These are phyloP conservation scores for Phalaenopsis hybrid DNA, from an alignment of 116 monocot species.

Conservation along the genomic window DNA sequence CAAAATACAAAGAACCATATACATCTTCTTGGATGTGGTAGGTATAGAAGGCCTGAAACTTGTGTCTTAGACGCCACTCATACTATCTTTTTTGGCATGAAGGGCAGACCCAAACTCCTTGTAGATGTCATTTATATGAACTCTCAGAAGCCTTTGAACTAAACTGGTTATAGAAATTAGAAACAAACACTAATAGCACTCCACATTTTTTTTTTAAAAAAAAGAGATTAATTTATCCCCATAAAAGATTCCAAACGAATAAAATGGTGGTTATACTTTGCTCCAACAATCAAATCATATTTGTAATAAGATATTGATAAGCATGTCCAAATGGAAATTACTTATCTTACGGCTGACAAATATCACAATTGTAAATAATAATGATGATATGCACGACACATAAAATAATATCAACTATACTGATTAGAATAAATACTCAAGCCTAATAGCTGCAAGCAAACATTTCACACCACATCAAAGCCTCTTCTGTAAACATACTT, in stretches of 20 bases:
- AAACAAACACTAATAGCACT: too few relatives aligned
- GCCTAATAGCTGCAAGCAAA: background rate
- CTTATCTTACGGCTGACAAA: background rate
- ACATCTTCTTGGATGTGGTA: too few relatives aligned
- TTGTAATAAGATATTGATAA: background rate
- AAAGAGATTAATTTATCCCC: background rate
- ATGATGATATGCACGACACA: background rate
- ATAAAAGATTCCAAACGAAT: background rate
- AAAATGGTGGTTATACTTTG: background rate
- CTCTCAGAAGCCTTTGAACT: too few relatives aligned
- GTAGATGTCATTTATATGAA: too few relatives aligned
- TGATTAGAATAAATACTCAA: background rate
- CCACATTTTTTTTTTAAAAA: too few relatives aligned
- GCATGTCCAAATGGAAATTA: background rate
- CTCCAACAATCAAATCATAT: background rate
- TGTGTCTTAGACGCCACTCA: too few relatives aligned
- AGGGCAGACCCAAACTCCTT: too few relatives aligned
- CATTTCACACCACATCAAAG: background rate
- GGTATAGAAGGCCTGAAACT: too few relatives aligned
- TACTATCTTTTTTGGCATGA: too few relatives aligned
- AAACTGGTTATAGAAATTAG: too few relatives aligned
- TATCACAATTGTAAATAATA: background rate
- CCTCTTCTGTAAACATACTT: background rate
- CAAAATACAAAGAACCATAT: too few relatives aligned
- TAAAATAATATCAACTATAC: background rate